These are phyloP conservation scores for Neurospora sp. DNA, from an alignment of 495 filamentous ascomycete species.

Conservation along the genomic window DNA sequence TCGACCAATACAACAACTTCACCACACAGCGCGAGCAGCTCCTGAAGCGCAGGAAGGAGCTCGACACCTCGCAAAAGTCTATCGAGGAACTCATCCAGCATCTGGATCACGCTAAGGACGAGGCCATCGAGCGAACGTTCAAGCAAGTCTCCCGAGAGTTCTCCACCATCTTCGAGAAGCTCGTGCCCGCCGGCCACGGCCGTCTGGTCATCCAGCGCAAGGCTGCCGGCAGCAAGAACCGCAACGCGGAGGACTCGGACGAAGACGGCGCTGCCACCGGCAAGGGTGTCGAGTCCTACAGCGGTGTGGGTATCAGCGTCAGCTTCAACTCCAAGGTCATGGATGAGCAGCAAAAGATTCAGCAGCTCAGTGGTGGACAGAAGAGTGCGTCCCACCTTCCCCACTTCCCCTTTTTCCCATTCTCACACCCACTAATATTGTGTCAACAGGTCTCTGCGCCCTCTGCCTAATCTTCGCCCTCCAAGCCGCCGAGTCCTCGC, in stretches of 20 bases:
- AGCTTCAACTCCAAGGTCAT: conserved; percentile 93
- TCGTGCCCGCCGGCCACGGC: conserved; percentile 88
- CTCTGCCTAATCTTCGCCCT: conserved; percentile 98
- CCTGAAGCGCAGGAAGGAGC: conserved; percentile 68
- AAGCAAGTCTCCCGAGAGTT: conserved; percentile 94
- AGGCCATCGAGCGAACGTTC: conserved; percentile 94
- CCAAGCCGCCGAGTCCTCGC: conserved; percentile 91
- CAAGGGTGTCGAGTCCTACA: conserved; percentile 88
- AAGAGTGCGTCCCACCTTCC: conserved; percentile 51
- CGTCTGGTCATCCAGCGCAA: conserved; percentile 89
- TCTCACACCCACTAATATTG: not conserved
- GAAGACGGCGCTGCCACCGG: conserved; percentile 37
- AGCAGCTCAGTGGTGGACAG: conserved; percentile 93
- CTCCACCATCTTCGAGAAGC: conserved; percentile 80
- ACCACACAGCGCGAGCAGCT: conserved; percentile 82
- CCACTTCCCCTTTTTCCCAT: not conserved
- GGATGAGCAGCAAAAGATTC: conserved; percentile 95
- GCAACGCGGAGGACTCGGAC: conserved; percentile 54
- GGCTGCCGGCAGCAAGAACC: conserved; percentile 53
- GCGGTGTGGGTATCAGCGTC: conserved; percentile 94
- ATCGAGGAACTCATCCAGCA: conserved; percentile 88
- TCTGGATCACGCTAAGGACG: conserved; percentile 91
- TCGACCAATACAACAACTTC: conserved; percentile 97
- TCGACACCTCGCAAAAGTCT: conserved; percentile 68
- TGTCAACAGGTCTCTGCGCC: conserved; percentile 72